These are phyloP conservation scores for Mortierella alpina DNA, from an alignment of 192 early-diverging fungal genomes.

Conservation along the genomic window DNA sequence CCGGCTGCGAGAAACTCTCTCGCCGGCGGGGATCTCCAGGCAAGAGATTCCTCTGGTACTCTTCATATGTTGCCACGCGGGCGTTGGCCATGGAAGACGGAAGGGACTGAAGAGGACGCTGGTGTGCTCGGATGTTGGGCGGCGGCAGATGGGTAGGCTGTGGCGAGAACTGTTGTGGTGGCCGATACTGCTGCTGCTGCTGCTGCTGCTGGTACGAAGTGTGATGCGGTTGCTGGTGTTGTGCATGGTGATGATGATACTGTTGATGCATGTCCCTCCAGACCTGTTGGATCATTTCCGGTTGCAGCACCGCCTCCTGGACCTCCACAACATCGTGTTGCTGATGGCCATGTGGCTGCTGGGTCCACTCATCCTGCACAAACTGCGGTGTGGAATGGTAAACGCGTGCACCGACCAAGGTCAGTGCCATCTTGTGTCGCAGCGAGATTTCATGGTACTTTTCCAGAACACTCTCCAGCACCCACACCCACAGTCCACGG, in stretches of 20 bases:
- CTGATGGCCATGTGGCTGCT: not conserved
- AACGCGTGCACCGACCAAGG: constrained; percentile 4
- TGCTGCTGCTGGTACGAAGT: constrained; percentile 4
- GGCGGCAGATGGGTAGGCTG: constrained; percentile 2
- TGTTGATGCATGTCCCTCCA: constrained; percentile 39
- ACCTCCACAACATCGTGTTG: constrained; percentile 9
- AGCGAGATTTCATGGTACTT: constrained; percentile 25
- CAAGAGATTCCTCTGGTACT: constrained; percentile 22
- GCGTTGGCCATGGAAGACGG: constrained; percentile 5
- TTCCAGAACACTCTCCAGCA: constrained; percentile 23
- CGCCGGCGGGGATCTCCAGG: constrained; percentile 2
- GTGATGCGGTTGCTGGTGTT: constrained; percentile 9
- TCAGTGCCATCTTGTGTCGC: constrained; percentile 36
- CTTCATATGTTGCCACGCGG: constrained; percentile 33
- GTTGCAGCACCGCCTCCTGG: constrained; percentile 24
- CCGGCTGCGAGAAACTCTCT: constrained; percentile 2
- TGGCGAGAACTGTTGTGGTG: not conserved
- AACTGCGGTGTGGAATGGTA: not conserved
- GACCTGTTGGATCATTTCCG: constrained; percentile 30
- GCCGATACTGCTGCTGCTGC: constrained; percentile 1
- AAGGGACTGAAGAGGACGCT: not conserved
- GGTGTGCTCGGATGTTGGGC: not conserved
- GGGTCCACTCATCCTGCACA: constrained; percentile 12
- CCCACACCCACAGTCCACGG: constrained; percentile 31
- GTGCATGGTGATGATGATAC: constrained; percentile 11